These are phyloP conservation scores for Suhomyces sp. DNA, from an alignment of 805 yeast genomes.

Conservation along the genomic window DNA sequence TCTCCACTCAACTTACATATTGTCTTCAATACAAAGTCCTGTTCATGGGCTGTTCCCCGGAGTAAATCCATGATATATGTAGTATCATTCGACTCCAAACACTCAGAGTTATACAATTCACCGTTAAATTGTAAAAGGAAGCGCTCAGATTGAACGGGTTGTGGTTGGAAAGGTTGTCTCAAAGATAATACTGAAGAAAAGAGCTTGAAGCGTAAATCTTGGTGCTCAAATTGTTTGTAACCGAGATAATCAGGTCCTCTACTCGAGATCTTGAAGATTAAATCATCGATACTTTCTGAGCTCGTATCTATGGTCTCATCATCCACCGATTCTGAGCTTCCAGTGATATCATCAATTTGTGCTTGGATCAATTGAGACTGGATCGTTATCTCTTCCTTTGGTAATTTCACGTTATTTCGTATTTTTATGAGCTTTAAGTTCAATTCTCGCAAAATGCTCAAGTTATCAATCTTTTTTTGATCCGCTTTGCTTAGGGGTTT, in stretches of 20 bases:
- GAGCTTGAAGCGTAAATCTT: slow-evolving; percentile 25
- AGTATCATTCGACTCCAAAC: slow-evolving; percentile 61
- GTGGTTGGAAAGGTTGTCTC: slow-evolving; percentile 74
- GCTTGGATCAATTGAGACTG: slow-evolving; percentile 11
- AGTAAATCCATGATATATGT: slow-evolving; percentile 41
- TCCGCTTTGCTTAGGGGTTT: slow-evolving; percentile 18
- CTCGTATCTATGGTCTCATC: background rate
- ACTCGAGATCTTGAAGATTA: slow-evolving; percentile 11
- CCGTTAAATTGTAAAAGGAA: slow-evolving; percentile 79
- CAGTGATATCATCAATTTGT: slow-evolving; percentile 14
- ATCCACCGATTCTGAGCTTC: background rate
- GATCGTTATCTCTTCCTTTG: slow-evolving; percentile 13
- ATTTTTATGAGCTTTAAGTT: slow-evolving; percentile 22
- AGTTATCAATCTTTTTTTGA: slow-evolving; percentile 26
- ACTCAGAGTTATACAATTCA: slow-evolving; percentile 69
- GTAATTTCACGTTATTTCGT: slow-evolving; percentile 29
- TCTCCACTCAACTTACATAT: slow-evolving; percentile 68
- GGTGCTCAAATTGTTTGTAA: slow-evolving; percentile 13
- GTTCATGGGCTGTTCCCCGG: slow-evolving; percentile 4
- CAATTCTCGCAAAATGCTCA: slow-evolving; percentile 27
- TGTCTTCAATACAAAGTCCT: slow-evolving; percentile 38
- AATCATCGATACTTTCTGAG: slow-evolving; percentile 1
- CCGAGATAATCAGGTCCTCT: slow-evolving; percentile 64
- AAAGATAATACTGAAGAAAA: slow-evolving; percentile 78
- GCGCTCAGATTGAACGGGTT: slow-evolving; percentile 52